A percentile compares a stretch with the other conserved stretches of the same genome.
Conservation (phyloP, 2,329 filamentous ascomycete species). For the Diaporthe destruens region DNA sequence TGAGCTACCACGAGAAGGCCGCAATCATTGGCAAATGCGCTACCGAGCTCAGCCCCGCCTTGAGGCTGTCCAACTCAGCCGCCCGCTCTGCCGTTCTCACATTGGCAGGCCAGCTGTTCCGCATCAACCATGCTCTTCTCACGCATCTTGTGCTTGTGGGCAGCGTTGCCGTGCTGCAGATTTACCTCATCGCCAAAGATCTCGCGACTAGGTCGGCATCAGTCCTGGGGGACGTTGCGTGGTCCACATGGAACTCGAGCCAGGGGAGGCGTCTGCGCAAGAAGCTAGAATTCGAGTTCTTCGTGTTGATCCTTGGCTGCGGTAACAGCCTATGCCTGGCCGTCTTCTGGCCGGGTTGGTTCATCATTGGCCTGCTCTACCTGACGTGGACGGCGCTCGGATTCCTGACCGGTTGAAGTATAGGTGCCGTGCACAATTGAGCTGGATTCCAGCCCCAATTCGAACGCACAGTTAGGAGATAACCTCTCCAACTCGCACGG, state of each 20-base stretch:
- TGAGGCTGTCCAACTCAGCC: constrained; percentile 11
- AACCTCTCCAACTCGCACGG: too few relatives aligned
- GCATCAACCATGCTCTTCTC: constrained; percentile 30
- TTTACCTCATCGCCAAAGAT: constrained; percentile 47
- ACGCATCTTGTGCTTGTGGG: constrained; percentile 46
- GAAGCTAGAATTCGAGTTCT: constrained; percentile 65
- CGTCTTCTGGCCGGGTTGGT: constrained; percentile 71
- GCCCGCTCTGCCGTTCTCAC: constrained; percentile 24
- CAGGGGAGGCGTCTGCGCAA: constrained; percentile 55
- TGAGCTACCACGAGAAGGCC: constrained; percentile 34
- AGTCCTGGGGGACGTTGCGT: constrained; percentile 43
- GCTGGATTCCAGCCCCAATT: constrained; percentile 18
- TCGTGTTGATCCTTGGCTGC: constrained; percentile 63
- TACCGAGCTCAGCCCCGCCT: constrained; percentile 25
- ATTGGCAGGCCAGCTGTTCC: constrained; percentile 30
- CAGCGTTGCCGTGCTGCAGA: constrained; percentile 49
- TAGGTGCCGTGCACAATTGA: constrained; percentile 15
- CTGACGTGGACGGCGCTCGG: constrained; percentile 53
- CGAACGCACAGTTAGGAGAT: too few relatives aligned
- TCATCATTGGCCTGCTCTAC: constrained; percentile 56
- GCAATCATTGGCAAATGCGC: constrained; percentile 36
- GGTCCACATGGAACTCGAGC: constrained; percentile 55
- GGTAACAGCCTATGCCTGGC: constrained; percentile 62
- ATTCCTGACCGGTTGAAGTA: constrained; percentile 34
- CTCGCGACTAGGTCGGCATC: constrained; percentile 35